These are phyloP conservation scores for Clitoria ternatea DNA, from an alignment of 306 rosid genomes.

Conservation along the genomic window DNA sequence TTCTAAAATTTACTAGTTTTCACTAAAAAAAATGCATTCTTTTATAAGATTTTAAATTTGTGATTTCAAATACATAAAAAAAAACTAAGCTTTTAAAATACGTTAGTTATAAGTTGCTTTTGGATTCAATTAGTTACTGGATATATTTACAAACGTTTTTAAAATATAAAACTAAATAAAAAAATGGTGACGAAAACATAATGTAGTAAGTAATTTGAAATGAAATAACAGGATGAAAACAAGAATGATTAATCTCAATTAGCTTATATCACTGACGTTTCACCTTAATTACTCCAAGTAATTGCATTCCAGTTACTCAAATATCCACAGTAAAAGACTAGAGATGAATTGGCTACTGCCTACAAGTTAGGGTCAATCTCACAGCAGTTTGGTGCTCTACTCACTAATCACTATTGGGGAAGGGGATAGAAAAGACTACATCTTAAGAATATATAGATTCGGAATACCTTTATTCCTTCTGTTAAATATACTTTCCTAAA, in stretches of 20 bases:
- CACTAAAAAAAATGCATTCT: background rate
- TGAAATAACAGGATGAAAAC: too few species aligned
- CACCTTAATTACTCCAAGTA: background rate
- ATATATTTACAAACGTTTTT: background rate
- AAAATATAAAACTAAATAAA: background rate
- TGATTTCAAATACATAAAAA: too few species aligned
- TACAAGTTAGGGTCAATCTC: background rate
- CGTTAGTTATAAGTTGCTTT: background rate
- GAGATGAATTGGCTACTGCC: background rate
- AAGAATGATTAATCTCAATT: background rate
- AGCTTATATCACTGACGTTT: background rate
- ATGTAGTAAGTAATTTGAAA: background rate
- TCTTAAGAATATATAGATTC: background rate
- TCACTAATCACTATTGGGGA: background rate
- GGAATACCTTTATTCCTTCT: conserved; percentile 22
- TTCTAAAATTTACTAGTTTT: too few species aligned
- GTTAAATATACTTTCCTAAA: conserved; percentile 5
- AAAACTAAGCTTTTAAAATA: background rate
- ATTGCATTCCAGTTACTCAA: background rate
- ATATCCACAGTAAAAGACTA: background rate
- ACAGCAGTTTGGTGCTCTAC: background rate
- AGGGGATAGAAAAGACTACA: background rate
- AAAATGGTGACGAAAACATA: background rate
- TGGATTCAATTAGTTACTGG: background rate
- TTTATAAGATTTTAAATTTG: background rate